A percentile compares a stretch with the other conserved stretches of the same genome.
These are phyloP conservation scores for Saraca asoca DNA, from an alignment of 331 rosid genomes.

Conservation along the genomic window DNA sequence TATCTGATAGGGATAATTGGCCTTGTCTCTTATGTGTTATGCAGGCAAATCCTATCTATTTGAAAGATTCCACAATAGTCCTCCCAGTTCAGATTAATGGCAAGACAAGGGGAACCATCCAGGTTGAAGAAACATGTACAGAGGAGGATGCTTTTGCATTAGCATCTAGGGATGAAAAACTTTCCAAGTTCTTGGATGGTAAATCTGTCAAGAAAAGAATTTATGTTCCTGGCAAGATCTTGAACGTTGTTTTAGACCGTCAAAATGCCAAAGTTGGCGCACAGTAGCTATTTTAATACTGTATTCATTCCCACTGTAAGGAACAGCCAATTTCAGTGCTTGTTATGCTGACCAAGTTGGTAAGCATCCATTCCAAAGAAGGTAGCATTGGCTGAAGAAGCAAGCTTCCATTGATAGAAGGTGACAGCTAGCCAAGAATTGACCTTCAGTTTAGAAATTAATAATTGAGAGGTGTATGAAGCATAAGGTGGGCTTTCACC, in stretches of 20 bases:
- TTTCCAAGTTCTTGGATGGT: conserved; percentile 71
- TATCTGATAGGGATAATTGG: conserved; percentile 2
- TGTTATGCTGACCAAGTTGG: conserved; percentile 31
- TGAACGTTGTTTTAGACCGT: conserved; percentile 83
- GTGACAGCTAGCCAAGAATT: neutral
- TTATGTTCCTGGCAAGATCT: conserved; percentile 83
- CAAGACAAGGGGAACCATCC: conserved; percentile 93
- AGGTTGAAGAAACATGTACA: conserved; percentile 78
- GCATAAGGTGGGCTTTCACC: neutral
- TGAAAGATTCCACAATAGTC: conserved; percentile 69
- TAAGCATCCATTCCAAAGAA: conserved; percentile 16
- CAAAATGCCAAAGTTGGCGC: conserved; percentile 57
- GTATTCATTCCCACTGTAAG: conserved; percentile 27
- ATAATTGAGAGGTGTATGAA: neutral
- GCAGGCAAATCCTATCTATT: conserved; percentile 72
- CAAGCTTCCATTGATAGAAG: neutral
- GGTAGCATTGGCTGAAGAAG: conserved; percentile 15
- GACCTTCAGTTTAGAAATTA: neutral
- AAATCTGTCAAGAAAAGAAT: conserved; percentile 67
- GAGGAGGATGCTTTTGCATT: conserved; percentile 78
- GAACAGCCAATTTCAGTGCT: conserved; percentile 24
- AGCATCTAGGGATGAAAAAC: conserved; percentile 73
- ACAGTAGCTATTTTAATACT: conserved; percentile 32
- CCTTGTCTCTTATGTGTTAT: conserved; percentile 25
- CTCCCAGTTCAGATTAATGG: conserved; percentile 96